A percentile compares a stretch with the other conserved stretches of the same genome.
phyloP scores from a whole-genome alignment of 768 basidiomycete species.

The Macrocybe gigantea region DNA sequence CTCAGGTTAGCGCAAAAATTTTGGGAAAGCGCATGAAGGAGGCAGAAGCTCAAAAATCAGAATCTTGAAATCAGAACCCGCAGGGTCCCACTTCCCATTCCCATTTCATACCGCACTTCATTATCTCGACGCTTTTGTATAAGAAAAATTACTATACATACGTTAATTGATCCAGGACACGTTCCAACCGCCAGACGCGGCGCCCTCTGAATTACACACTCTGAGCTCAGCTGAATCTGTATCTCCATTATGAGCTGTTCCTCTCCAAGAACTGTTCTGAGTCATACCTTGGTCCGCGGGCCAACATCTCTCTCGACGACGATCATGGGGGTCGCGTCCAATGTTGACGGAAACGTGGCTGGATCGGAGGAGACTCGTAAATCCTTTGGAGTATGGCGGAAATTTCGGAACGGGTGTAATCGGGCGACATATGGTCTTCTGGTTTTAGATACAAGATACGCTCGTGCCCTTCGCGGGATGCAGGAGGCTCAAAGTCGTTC shows the following conservation, averaged over 20 bases:
- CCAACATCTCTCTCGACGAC: no score
- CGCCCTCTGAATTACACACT: no score
- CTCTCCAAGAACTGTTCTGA: no score
- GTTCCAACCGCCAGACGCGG: no score
- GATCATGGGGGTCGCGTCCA: no score
- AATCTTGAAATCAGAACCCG: conserved; percentile 21
- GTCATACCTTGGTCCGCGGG: no score
- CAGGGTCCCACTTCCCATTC: conserved; percentile 9
- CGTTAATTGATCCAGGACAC: no score
- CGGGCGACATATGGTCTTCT: conserved; percentile 32
- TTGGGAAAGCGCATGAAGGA: conserved; percentile 56
- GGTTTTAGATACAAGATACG: conserved; percentile 44
- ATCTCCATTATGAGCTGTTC: no score
- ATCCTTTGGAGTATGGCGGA: conserved; percentile 46
- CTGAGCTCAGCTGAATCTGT: no score
- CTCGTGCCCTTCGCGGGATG: conserved; percentile 58
- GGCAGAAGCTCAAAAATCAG: conserved; percentile 31
- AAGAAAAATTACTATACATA: no score
- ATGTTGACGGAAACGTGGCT: no score
- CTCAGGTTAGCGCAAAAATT: conserved; percentile 77
- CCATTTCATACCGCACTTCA: neutral
- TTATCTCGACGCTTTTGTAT: no score
- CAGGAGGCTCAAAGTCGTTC: conserved; percentile 52
- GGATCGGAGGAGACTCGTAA: conserved; percentile 29
- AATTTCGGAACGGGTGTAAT: conserved; percentile 49